Conservation (phyloP, 2,329 filamentous ascomycete species). For the Paraconiothyrium brasiliense region DNA sequence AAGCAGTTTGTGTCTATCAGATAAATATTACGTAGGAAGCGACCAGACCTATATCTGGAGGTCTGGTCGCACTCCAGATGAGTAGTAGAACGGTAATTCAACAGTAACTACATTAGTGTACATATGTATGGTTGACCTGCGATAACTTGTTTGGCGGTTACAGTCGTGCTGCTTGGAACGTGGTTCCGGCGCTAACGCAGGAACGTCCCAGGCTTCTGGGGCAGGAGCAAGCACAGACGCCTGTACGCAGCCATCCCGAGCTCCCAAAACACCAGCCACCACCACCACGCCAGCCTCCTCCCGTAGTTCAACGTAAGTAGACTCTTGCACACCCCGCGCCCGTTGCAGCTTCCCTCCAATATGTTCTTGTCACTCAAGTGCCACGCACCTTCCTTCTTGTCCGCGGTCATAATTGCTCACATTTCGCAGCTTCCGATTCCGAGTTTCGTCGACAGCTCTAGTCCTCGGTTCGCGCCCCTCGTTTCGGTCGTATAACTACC, state of each 20-base stretch:
- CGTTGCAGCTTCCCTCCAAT: neutral
- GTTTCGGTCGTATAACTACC: neutral
- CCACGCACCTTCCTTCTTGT: neutral
- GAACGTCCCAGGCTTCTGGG: constrained; percentile 3
- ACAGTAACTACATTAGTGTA: too few species aligned
- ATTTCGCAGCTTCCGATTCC: neutral
- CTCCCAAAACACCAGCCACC: constrained; percentile 7
- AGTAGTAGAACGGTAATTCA: too few species aligned
- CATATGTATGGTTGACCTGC: too few species aligned
- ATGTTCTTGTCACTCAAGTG: neutral
- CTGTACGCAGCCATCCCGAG: neutral
- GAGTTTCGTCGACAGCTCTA: neutral
- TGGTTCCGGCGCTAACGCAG: constrained; percentile 3
- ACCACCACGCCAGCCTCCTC: constrained; percentile 4
- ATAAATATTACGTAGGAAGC: too few species aligned
- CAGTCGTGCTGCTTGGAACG: too few species aligned
- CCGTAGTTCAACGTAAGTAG: neutral
- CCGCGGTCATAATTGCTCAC: constrained; percentile 6
- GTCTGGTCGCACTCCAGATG: too few species aligned
- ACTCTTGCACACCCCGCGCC: constrained; percentile 4
- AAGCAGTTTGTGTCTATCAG: too few species aligned
- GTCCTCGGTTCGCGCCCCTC: neutral
- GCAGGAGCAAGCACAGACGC: constrained; percentile 1
- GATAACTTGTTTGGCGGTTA: too few species aligned
- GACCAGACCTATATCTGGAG: too few species aligned